These are phyloP conservation scores for Nematocida sp. DNA, from an alignment of 371 early-diverging fungal species.

Conservation along the genomic window DNA sequence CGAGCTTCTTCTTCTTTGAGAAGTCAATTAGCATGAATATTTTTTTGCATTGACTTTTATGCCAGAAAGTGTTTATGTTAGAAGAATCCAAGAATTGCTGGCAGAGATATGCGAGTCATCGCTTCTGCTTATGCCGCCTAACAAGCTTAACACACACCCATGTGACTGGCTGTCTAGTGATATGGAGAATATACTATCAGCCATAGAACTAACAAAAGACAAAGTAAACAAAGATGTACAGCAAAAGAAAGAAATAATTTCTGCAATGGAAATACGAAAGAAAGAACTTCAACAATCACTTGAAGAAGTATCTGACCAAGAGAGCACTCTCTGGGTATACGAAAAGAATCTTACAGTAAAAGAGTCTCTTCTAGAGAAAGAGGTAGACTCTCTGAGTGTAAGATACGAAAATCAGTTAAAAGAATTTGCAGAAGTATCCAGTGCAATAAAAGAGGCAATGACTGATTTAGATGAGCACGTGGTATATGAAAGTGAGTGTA, in stretches of 20 bases:
- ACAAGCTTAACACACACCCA: slow-evolving; percentile 31
- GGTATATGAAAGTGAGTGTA: slow-evolving; percentile 27
- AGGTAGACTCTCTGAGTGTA: slow-evolving; percentile 11
- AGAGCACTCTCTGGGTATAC: neutral
- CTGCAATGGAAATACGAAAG: slow-evolving; percentile 1
- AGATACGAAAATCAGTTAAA: slow-evolving; percentile 31
- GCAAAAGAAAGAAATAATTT: slow-evolving; percentile 16
- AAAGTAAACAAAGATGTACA: slow-evolving; percentile 25
- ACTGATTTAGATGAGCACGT: slow-evolving; percentile 38
- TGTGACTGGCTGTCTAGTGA: slow-evolving; percentile 40
- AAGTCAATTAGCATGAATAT: slow-evolving; percentile 50
- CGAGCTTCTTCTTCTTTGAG: slow-evolving; percentile 34
- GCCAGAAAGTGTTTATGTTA: slow-evolving; percentile 6
- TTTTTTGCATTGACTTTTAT: slow-evolving; percentile 36
- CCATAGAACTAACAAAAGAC: slow-evolving; percentile 30
- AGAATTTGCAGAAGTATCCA: slow-evolving; percentile 23
- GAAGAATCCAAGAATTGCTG: slow-evolving; percentile 41
- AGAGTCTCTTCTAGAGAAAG: slow-evolving; percentile 8
- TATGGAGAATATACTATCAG: slow-evolving; percentile 4
- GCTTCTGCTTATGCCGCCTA: slow-evolving; percentile 28
- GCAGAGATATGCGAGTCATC: slow-evolving; percentile 8
- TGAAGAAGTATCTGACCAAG: neutral
- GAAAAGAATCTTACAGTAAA: neutral
- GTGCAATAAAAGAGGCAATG: slow-evolving; percentile 36
- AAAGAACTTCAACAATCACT: neutral